Percentiles rank a stretch among this genome's conserved stretches.
Evolutionary conservation across 1,284 basidiomycete genomes (phyloP).

Genomic region (Puccinia coronata): DNA sequence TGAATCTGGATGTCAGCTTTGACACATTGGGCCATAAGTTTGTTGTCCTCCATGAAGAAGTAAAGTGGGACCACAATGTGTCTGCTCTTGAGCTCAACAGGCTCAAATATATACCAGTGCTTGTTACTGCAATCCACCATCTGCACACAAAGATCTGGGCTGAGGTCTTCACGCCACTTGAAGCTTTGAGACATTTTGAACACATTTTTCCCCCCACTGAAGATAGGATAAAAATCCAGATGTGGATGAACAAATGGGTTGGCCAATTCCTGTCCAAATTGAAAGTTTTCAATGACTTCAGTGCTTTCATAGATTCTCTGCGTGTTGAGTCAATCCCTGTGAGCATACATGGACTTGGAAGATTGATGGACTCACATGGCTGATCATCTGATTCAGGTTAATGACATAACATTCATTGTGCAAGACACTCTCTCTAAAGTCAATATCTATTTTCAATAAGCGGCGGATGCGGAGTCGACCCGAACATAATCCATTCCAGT

Average conservation of each 20-base stretch:
- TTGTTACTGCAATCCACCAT: neutral
- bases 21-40: neutral
- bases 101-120: neutral
- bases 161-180: neutral
- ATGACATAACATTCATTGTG: neutral
- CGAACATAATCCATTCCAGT: neutral
- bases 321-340: neutral
- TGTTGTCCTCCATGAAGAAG: neutral
- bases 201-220: neutral
- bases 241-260: neutral
- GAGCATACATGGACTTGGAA: neutral
- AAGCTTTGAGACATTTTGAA: slow-evolving; percentile 1
- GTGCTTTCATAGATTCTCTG: neutral
- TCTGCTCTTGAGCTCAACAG: neutral
- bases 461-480: neutral
- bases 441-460: neutral
- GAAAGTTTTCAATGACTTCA: too few relatives aligned
- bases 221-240: neutral
- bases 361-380: neutral
- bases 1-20: too few relatives aligned
- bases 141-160: neutral
- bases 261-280: neutral
- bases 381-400: neutral
- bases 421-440: neutral
- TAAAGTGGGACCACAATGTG: neutral